phyloP scores from a whole-genome alignment of 768 basidiomycete species.

The Pholiota molesta region DNA sequence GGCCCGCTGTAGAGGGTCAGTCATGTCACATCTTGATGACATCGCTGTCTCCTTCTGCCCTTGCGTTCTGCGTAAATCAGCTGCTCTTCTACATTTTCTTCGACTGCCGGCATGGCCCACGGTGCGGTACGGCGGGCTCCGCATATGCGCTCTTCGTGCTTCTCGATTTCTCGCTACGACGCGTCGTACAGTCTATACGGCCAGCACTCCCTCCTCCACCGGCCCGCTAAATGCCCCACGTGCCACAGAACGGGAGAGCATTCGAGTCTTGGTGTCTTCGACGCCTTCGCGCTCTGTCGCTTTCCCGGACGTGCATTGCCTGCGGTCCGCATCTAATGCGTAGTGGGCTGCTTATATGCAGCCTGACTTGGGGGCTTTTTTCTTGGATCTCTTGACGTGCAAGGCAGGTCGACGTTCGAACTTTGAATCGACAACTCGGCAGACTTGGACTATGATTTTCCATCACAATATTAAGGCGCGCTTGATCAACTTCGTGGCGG shows the following conservation, averaged over 20 bases:
- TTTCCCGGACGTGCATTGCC: neutral
- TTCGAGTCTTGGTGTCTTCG: neutral
- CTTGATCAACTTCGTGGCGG: slow-evolving; percentile 2
- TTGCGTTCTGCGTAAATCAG: neutral
- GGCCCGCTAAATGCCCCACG: neutral
- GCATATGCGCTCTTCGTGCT: neutral
- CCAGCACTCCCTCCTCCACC: neutral
- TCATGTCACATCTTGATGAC: no score
- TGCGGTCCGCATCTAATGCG: neutral
- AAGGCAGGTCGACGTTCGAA: neutral
- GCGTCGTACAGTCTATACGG: neutral
- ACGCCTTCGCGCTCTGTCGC: neutral
- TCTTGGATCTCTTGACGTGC: neutral
- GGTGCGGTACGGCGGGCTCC: neutral
- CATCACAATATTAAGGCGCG: neutral
- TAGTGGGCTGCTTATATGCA: neutral
- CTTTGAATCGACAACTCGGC: neutral
- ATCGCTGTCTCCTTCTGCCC: no score
- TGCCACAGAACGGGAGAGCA: neutral
- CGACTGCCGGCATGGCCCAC: neutral
- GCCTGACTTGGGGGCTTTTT: neutral
- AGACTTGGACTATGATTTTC: neutral
- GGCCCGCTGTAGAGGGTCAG: no score
- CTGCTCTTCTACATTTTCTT: neutral
- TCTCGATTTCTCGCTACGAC: neutral